A percentile compares a stretch with the other conserved stretches of the same genome.
phyloP scores from a whole-genome alignment of 2,329 filamentous ascomycete genomes.

The Penicillium capsulatum region DNA sequence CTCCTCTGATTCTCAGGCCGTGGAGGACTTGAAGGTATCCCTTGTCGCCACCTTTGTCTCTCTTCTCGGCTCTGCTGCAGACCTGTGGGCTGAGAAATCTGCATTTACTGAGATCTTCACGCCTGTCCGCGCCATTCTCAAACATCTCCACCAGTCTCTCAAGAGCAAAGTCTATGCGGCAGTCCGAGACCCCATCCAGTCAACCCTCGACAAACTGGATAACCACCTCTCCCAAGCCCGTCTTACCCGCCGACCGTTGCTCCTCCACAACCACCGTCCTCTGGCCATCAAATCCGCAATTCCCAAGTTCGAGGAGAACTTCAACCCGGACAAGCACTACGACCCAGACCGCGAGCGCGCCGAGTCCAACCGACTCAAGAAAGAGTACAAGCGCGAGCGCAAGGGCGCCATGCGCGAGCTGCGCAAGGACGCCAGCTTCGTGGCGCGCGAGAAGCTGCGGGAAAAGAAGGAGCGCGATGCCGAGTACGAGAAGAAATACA shows the following conservation, averaged over 20 bases:
- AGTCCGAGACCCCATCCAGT: slow-evolving; percentile 29
- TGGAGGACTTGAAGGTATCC: slow-evolving; percentile 52
- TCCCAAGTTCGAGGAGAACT: slow-evolving; percentile 93
- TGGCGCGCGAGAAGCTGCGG: slow-evolving; percentile 81
- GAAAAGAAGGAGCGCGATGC: slow-evolving; percentile 91
- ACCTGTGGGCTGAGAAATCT: slow-evolving; percentile 68
- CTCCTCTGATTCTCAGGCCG: slow-evolving; percentile 19
- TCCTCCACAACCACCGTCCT: slow-evolving; percentile 83
- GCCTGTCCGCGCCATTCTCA: slow-evolving; percentile 57
- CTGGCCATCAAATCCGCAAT: slow-evolving; percentile 82
- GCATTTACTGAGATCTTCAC: slow-evolving; percentile 76
- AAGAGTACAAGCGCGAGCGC: slow-evolving; percentile 88
- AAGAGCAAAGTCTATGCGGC: slow-evolving; percentile 48
- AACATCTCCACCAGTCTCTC: slow-evolving; percentile 57
- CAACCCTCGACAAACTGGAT: slow-evolving; percentile 36
- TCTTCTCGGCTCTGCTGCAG: slow-evolving; percentile 64
- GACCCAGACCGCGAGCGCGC: slow-evolving; percentile 88
- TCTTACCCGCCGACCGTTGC: slow-evolving; percentile 68
- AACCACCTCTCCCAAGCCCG: slow-evolving; percentile 54
- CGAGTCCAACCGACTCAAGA: slow-evolving; percentile 76
- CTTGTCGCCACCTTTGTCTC: slow-evolving; percentile 60
- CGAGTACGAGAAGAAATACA: slow-evolving; percentile 96
- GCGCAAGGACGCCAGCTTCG: slow-evolving; percentile 90
- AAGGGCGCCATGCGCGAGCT: slow-evolving; percentile 94
- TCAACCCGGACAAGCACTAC: slow-evolving; percentile 95